These are phyloP conservation scores for Wallacemonas sp. DNA, from an alignment of 208 protist species.

Conservation along the genomic window DNA sequence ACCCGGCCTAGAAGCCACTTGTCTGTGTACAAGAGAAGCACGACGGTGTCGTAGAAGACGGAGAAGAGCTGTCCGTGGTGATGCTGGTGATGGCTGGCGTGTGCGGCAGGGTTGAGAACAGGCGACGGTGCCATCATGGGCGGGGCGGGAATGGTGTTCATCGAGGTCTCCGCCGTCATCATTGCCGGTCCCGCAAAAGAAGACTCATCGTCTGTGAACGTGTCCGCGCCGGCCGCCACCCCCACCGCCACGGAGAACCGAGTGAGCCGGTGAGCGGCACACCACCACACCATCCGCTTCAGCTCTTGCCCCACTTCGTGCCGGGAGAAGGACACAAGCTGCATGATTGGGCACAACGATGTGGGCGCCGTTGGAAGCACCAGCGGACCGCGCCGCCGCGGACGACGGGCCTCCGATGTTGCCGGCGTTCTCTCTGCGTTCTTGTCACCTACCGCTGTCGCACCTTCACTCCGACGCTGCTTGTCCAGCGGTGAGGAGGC, in stretches of 20 bases:
- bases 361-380: neutral
- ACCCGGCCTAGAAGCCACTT: constrained; percentile 2
- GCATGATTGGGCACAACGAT: neutral
- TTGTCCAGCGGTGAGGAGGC: too few relatives aligned
- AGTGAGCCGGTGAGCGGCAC: neutral
- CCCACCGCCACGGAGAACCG: constrained; percentile 4
- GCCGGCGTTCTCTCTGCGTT: neutral
- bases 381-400: neutral
- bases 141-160: neutral
- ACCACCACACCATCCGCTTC: constrained; percentile 21
- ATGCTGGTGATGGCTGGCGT: neutral
- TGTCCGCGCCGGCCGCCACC: neutral
- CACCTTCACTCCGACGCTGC: too few relatives aligned
- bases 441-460: too few relatives aligned
- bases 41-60: constrained; percentile 12
- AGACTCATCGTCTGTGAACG: neutral
- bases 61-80: neutral
- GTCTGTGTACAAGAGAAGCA: constrained; percentile 6
- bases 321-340: constrained; percentile 8
- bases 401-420: neutral
- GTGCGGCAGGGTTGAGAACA: neutral
- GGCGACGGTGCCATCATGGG: neutral
- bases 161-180: neutral
- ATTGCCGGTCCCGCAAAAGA: neutral
- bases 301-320: constrained; percentile 11